Conservation (phyloP, 345 rosid genomes). For the Aurinia saxatilis region DNA sequence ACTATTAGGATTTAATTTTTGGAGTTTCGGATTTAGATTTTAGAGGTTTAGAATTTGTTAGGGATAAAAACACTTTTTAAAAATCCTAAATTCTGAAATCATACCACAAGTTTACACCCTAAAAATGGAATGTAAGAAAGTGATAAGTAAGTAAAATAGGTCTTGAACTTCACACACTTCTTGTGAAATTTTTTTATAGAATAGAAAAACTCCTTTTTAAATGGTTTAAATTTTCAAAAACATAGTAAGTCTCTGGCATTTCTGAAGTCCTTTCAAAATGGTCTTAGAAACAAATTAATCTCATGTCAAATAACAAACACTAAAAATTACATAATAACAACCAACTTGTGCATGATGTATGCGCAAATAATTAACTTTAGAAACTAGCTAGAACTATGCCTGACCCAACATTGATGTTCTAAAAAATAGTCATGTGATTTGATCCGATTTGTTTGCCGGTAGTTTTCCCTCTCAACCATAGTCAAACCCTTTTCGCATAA, state of each 20-base stretch:
- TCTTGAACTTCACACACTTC: too few species aligned
- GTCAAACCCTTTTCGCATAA: conserved; percentile 15
- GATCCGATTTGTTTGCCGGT: conserved; percentile 28
- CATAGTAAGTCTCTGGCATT: not conserved
- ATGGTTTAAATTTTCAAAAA: not conserved
- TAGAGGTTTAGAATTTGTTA: too few species aligned
- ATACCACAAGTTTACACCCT: too few species aligned
- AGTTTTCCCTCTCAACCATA: not conserved
- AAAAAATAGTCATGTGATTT: conserved; percentile 26
- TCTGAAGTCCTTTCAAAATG: not conserved
- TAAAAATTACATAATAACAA: not conserved
- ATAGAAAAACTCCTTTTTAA: not conserved
- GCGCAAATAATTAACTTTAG: conserved; percentile 5
- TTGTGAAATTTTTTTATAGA: too few species aligned
- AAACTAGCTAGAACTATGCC: conserved; percentile 10
- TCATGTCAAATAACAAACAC: not conserved
- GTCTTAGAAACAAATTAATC: not conserved
- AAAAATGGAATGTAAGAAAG: too few species aligned
- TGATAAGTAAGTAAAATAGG: too few species aligned
- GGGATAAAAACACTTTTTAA: too few species aligned
- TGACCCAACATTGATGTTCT: conserved; percentile 25
- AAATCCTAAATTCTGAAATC: too few species aligned
- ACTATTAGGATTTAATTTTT: too few species aligned
- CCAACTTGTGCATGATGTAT: conserved; percentile 18
- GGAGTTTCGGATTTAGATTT: too few species aligned